phyloP scores from a whole-genome alignment of 2,329 filamentous ascomycete species.

The Aspergillus pseudoterreus region DNA sequence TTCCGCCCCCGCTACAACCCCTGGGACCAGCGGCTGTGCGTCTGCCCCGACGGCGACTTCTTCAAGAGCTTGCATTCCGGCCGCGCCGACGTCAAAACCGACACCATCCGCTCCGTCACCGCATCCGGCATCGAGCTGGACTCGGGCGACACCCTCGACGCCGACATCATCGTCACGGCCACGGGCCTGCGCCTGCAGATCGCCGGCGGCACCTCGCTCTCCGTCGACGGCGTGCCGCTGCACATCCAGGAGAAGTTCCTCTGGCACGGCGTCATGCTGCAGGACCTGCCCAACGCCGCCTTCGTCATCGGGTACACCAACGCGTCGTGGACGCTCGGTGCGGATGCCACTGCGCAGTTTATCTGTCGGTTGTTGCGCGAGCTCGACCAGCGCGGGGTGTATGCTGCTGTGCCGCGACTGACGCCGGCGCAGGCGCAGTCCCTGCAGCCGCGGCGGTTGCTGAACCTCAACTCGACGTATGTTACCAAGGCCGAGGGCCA shows the following conservation, averaged over 20 bases:
- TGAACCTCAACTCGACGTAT: slow-evolving; percentile 42
- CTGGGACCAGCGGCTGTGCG: slow-evolving; percentile 72
- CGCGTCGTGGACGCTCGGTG: slow-evolving; percentile 44
- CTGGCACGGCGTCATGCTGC: slow-evolving; percentile 44
- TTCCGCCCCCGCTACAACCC: slow-evolving; percentile 64
- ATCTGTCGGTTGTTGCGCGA: slow-evolving; percentile 34
- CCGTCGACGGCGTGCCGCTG: slow-evolving; percentile 36
- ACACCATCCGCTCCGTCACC: slow-evolving; percentile 51
- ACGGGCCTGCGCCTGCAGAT: slow-evolving; percentile 42
- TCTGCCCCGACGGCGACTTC: slow-evolving; percentile 61
- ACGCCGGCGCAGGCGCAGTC: slow-evolving; percentile 9
- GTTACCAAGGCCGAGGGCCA: slow-evolving; percentile 29
- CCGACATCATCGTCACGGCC: slow-evolving; percentile 44
- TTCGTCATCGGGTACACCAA: slow-evolving; percentile 44
- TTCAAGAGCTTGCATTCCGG: slow-evolving; percentile 51
- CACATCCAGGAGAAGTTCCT: slow-evolving; percentile 34
- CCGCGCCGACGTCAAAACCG: slow-evolving; percentile 53
- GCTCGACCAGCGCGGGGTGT: slow-evolving; percentile 23
- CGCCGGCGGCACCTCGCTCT: slow-evolving; percentile 33
- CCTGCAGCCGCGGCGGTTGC: slow-evolving; percentile 27
- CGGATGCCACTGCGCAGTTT: slow-evolving; percentile 42
- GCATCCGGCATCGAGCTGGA: slow-evolving; percentile 47
- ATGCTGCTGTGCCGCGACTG: slow-evolving; percentile 28
- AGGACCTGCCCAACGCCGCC: slow-evolving; percentile 42
- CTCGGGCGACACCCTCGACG: slow-evolving; percentile 38